Base-by-base conservation (phyloP, 176 grass and related monocot genomes). In the Calamus simplicifolius region DNA sequence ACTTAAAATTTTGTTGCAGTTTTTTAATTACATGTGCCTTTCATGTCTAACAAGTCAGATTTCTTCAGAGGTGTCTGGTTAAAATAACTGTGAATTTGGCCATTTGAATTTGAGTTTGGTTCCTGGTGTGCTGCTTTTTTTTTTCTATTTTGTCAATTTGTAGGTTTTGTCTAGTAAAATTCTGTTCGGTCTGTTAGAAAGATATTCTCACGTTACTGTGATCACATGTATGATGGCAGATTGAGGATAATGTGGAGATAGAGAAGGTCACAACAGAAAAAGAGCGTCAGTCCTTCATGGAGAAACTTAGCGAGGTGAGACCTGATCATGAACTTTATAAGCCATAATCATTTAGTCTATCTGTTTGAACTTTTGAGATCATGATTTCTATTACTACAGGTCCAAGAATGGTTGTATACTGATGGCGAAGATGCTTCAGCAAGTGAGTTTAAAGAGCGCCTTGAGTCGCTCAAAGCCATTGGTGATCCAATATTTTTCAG, bases 391-490 rank as follows among this genome's bases (percentile, higher is more conserved):
- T 31, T 63, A 75, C 16, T 77, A 64, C 68, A 98, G 94, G 94
- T 93, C 23, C 88, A 98, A 69, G 94, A 98, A 53, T 98, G 94
- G 94, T 77, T 98, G 61, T 98, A 98, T 62, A 93, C 85, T 89
- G 94, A 98, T 17, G 94, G 88, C 26, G 94, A 98, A 73, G 94
- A 98, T 59, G 94, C 88, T 78, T 75, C 79, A 83, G 85, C 88
- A 57, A 83, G 72, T 52, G 94, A 93, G 85, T 98, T 98, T 49
- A 61, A 93, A 83, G 88, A 89, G 69, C 84, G 50, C 3, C 73
- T 98, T 62, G 88, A 98, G 56, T 85, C 83, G 70, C 88, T 93
- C 50, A 93, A 87, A 73, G 75, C 73, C 67, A 81, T 98, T 50
- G 88, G 94, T 0, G 85, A 98, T 51, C 94, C 88, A 49, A 86